phyloP scores from a whole-genome alignment of 208 protist genomes.

The Angomonas deanei region DNA sequence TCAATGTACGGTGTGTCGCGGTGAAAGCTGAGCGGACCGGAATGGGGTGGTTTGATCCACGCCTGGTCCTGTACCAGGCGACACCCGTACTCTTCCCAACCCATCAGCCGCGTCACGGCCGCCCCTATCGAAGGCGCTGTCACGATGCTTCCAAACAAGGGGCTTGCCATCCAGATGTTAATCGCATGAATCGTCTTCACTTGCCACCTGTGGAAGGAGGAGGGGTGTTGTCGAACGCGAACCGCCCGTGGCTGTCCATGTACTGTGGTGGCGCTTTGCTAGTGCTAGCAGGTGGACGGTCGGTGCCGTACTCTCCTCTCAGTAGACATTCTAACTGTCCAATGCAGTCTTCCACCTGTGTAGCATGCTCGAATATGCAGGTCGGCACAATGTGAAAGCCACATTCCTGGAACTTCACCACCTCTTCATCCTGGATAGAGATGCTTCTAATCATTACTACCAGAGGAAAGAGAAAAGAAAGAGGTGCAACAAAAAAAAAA shows the following conservation, averaged over 20 bases:
- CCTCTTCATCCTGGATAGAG: neutral
- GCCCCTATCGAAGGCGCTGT: conserved; percentile 13
- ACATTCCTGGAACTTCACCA: neutral
- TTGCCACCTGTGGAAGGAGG: neutral
- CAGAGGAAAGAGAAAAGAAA: neutral
- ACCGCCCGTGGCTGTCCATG: neutral
- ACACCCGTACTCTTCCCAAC: conserved; percentile 27
- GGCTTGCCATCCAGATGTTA: conserved; percentile 22
- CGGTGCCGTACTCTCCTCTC: neutral
- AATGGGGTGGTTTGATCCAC: conserved; percentile 29
- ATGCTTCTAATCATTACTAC: neutral
- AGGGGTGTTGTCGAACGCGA: neutral
- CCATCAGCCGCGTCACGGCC: conserved; percentile 16
- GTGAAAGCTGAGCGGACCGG: conserved; percentile 35
- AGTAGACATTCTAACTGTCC: neutral
- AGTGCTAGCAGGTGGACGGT: neutral
- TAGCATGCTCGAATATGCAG: neutral
- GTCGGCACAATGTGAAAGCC: neutral
- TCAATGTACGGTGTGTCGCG: conserved; percentile 43
- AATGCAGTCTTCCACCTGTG: neutral
- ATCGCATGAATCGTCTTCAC: conserved; percentile 21
- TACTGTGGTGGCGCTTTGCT: neutral
- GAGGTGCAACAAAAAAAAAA: neutral
- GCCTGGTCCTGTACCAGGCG: conserved; percentile 38
- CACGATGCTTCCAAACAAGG: conserved; percentile 9